Percentiles rank a stretch among this genome's conserved stretches.
These are phyloP conservation scores for Amanita jacksonii DNA, from an alignment of 768 basidiomycete genomes.

Conservation along the genomic window DNA sequence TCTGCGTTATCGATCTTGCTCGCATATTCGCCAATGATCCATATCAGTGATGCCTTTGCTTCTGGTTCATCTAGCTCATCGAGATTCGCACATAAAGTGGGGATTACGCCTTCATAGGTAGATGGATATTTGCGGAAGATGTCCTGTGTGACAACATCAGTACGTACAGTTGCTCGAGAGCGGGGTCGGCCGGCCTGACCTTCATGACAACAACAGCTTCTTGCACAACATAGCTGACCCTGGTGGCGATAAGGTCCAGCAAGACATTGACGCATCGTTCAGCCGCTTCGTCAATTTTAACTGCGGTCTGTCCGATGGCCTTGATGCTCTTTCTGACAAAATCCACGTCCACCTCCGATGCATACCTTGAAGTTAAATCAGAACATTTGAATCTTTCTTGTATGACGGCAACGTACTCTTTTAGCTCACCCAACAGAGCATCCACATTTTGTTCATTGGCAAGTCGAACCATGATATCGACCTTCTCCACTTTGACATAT, in stretches of 20 bases:
- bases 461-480: constrained; percentile 96
- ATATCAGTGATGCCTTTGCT: constrained; percentile 95
- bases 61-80: constrained; percentile 98
- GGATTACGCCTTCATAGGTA: constrained; percentile 95
- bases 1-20: constrained; percentile 97
- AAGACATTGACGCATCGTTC: constrained; percentile 93
- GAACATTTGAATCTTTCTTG: neutral
- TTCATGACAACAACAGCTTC: constrained; percentile 99
- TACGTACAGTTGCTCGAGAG: too few relatives aligned
- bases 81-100: constrained; percentile 86
- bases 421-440: constrained; percentile 88
- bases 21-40: constrained; percentile 99
- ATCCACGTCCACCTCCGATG: constrained; percentile 96
- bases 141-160: too few relatives aligned
- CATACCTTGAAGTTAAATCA: constrained; percentile 49
- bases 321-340: constrained; percentile 93
- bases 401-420: constrained; percentile 59
- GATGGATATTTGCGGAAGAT: constrained; percentile 97
- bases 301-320: constrained; percentile 93
- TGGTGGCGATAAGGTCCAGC: constrained; percentile 84
- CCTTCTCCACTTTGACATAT: constrained; percentile 98
- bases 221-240: constrained; percentile 96
- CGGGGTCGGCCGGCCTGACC: constrained; percentile 32
- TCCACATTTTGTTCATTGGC: constrained; percentile 90
- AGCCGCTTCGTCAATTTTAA: constrained; percentile 88